These are phyloP conservation scores for Taphrina flavorubra DNA, from an alignment of 1,139 yeast genomes.

Conservation along the genomic window DNA sequence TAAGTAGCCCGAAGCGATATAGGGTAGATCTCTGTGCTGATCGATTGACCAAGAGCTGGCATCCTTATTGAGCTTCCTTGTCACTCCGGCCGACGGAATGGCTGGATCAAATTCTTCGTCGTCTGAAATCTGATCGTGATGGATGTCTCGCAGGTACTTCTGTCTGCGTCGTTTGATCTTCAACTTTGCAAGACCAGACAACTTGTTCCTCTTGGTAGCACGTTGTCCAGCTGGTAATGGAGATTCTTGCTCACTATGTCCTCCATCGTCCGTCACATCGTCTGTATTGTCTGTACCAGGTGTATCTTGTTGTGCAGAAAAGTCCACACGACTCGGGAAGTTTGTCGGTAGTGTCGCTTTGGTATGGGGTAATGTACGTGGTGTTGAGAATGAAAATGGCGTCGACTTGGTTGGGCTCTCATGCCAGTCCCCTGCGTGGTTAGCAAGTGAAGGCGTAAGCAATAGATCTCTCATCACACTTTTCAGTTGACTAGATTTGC, in stretches of 20 bases:
- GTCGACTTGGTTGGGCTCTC: slow-evolving; percentile 24
- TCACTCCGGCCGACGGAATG: slow-evolving; percentile 46
- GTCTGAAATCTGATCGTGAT: slow-evolving; percentile 21
- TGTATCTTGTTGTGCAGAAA: slow-evolving; percentile 20
- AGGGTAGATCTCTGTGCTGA: slow-evolving; percentile 56
- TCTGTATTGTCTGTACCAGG: slow-evolving; percentile 41
- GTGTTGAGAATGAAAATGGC: slow-evolving; percentile 29
- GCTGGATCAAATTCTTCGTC: slow-evolving; percentile 48
- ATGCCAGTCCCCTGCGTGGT: slow-evolving; percentile 21
- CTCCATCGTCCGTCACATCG: slow-evolving; percentile 32
- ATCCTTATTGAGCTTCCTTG: slow-evolving; percentile 44
- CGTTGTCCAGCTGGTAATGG: slow-evolving; percentile 15
- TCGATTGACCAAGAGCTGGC: slow-evolving; percentile 17
- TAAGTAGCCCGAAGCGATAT: slow-evolving; percentile 69
- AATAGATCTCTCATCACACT: neutral
- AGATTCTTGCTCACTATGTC: slow-evolving; percentile 37
- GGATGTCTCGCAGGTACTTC: slow-evolving; percentile 19
- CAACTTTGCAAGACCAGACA: slow-evolving; percentile 40
- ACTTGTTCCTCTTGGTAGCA: slow-evolving; percentile 48
- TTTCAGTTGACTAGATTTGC: slow-evolving; percentile 13
- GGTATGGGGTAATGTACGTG: slow-evolving; percentile 24
- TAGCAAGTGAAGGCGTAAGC: neutral
- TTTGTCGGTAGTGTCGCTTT: slow-evolving; percentile 20
- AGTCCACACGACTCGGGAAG: slow-evolving; percentile 1
- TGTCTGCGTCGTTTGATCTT: slow-evolving; percentile 34